Evolutionary conservation across 257 asterid species (phyloP).

Genomic region (Echium plantagineum): DNA sequence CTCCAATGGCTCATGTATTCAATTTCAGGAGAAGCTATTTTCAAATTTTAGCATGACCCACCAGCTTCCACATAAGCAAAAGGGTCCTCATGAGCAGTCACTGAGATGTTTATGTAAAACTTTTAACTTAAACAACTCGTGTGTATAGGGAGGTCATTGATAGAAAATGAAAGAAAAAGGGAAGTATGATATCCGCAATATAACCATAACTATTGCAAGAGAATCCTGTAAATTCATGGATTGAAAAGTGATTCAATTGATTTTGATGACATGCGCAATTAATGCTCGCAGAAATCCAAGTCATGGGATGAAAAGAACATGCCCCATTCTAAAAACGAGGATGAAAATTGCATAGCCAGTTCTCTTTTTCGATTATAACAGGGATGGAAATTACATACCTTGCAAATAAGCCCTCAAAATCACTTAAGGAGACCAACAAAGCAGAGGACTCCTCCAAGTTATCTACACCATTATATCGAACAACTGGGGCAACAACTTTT

Average conservation of each 20-base stretch:
- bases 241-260: not conserved
- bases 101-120: not conserved
- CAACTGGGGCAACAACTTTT: slow-evolving; percentile 73
- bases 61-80: not conserved
- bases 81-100: not conserved
- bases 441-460: slow-evolving; percentile 50
- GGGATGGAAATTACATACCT: slow-evolving; percentile 36
- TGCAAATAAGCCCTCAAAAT: slow-evolving; percentile 57
- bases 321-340: too few species aligned
- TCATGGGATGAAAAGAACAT: not conserved
- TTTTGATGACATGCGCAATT: too few species aligned
- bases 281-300: too few species aligned
- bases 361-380: slow-evolving; percentile 1
- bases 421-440: slow-evolving; percentile 55
- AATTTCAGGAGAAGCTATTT: not conserved
- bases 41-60: not conserved
- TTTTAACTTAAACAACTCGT: not conserved
- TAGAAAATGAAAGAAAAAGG: not conserved
- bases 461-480: slow-evolving; percentile 38
- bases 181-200: not conserved
- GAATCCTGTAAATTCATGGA: not conserved
- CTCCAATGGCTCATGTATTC: too few species aligned
- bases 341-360: not conserved
- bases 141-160: not conserved
- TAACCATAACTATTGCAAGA: not conserved